These are phyloP conservation scores for Venturia nashicola DNA, from an alignment of 2,329 filamentous ascomycete species.

Conservation along the genomic window DNA sequence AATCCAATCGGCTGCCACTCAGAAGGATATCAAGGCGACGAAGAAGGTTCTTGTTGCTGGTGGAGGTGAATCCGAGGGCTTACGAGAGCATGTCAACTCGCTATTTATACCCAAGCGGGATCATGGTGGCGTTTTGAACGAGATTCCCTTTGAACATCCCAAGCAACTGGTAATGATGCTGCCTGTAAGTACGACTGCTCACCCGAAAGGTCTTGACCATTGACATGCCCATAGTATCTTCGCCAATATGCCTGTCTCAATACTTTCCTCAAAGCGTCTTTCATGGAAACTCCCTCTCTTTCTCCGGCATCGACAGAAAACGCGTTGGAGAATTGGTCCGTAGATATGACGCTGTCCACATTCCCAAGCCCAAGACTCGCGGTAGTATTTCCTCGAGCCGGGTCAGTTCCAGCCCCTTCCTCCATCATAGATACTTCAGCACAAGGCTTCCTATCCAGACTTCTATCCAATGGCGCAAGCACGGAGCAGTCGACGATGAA, in stretches of 20 bases:
- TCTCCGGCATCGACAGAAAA: background rate
- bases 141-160: slow-evolving; percentile 67
- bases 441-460: background rate
- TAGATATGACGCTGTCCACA: slow-evolving; percentile 6
- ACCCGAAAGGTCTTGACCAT: background rate
- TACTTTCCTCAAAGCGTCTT: slow-evolving; percentile 50
- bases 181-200: slow-evolving; percentile 31
- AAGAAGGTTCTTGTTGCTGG: background rate
- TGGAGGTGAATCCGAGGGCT: background rate
- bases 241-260: slow-evolving; percentile 65
- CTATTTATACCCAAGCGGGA: slow-evolving; percentile 62
- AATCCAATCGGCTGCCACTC: background rate
- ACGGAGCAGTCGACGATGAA: background rate
- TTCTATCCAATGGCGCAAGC: background rate
- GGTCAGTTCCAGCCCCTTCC: slow-evolving; percentile 19
- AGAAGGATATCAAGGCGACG: background rate
- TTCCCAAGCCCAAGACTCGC: background rate
- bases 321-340: background rate
- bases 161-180: slow-evolving; percentile 62
- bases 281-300: slow-evolving; percentile 20
- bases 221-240: slow-evolving; percentile 27
- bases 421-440: slow-evolving; percentile 36
- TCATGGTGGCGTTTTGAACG: slow-evolving; percentile 53
- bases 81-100: slow-evolving; percentile 38
- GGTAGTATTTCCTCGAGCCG: slow-evolving; percentile 41